Base-by-base conservation (phyloP, 169 alveolate genomes). In the Besnoitia besnoiti region DNA sequence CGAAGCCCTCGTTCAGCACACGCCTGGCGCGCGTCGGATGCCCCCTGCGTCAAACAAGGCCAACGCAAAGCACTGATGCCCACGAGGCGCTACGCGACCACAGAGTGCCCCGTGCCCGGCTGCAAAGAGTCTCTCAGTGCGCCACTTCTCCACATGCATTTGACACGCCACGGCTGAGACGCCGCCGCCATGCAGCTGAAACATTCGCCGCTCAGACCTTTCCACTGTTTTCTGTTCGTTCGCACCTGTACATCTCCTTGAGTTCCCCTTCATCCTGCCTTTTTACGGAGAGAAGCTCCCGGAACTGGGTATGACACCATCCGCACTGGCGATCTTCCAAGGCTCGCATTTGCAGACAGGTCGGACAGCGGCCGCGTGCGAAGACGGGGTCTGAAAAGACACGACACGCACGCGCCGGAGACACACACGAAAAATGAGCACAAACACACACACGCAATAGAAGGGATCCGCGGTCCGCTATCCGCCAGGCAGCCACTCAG, bases 181-280 rank as follows among this genome's bases (percentile, higher is more conserved):
- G n/a, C n/a, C n/a, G n/a, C n/a, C n/a, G n/a, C n/a, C n/a, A n/a
- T n/a, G n/a, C n/a, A n/a, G n/a, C n/a, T n/a, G n/a, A n/a, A n/a
- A n/a, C n/a, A n/a, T n/a, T n/a, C n/a, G n/a, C n/a, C n/a, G n/a
- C n/a, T n/a, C n/a, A n/a, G n/a, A n/a, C n/a, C n/a, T n/a, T n/a
- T n/a, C n/a, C n/a, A n/a, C n/a, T 27, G 37, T 35, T 67, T 35
- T n/a, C 44, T 67, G 24, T 2, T 2, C 39, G 35, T 39, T 44
- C 87, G 7, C 59, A 77, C 87, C 87, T 24, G 55, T 77, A 77
- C 59, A 77, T 77, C 40, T 77, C 87, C 14, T 37, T 42, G 50
- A 77, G 24, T 35, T 77, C 35, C 19, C 87, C 87, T 37, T 77
- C 87, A 37, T 39, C 59, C 7, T 77, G 87, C 16, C 87, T 19